These are phyloP conservation scores for Crepidotus variabilis DNA, from an alignment of 768 basidiomycete genomes.

Conservation along the genomic window DNA sequence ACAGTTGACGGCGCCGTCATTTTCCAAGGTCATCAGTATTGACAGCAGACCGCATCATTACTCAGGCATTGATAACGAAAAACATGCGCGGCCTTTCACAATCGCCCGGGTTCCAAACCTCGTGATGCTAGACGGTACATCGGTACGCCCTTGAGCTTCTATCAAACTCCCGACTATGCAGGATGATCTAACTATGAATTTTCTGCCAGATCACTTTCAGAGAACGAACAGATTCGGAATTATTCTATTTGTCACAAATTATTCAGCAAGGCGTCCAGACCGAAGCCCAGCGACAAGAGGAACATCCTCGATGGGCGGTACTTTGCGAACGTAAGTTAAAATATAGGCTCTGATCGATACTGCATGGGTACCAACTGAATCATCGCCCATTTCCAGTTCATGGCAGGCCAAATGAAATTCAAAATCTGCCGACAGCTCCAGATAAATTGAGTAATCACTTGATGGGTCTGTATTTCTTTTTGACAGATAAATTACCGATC, in stretches of 20 bases:
- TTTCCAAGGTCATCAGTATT: too few species aligned
- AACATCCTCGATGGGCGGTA: conserved; percentile 63
- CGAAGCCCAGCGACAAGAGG: conserved; percentile 37
- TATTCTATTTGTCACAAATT: conserved; percentile 75
- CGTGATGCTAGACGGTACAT: conserved; percentile 55
- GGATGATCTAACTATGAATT: conserved; percentile 1
- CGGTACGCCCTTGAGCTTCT: conserved; percentile 37
- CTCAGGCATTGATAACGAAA: conserved; percentile 32
- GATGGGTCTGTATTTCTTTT: conserved; percentile 45
- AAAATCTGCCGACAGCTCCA: conserved; percentile 22
- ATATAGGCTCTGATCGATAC: conserved; percentile 1
- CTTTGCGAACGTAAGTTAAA: conserved; percentile 56
- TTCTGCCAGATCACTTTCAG: conserved; percentile 54
- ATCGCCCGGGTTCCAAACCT: conserved; percentile 71
- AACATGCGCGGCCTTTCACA: conserved; percentile 51
- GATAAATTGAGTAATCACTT: conserved; percentile 59
- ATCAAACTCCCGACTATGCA: conserved; percentile 3
- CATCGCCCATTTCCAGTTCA: conserved; percentile 40
- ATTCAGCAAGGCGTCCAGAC: conserved; percentile 40
- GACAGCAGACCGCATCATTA: neutral
- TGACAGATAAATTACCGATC: neutral
- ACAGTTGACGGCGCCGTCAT: too few species aligned
- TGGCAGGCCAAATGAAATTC: conserved; percentile 43
- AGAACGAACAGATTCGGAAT: conserved; percentile 77
- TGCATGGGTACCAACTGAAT: neutral